These are phyloP conservation scores for Fonsecaea pugnacius DNA, from an alignment of 2,329 filamentous ascomycete species.

Conservation along the genomic window DNA sequence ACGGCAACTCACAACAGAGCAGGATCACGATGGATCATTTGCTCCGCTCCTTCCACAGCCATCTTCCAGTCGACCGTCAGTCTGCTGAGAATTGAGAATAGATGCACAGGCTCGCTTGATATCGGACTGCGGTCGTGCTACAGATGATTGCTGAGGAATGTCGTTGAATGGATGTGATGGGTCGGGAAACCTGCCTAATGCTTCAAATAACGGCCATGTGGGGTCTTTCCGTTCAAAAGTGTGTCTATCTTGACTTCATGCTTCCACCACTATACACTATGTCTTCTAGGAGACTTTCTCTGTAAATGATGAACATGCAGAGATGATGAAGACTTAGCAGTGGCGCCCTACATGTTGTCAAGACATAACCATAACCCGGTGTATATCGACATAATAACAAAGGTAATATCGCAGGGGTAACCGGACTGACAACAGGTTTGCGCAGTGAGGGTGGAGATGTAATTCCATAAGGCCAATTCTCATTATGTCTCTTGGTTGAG, in stretches of 20 bases:
- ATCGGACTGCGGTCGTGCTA: neutral
- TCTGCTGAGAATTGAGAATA: neutral
- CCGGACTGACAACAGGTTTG: neutral
- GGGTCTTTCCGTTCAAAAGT: neutral
- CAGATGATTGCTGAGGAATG: neutral
- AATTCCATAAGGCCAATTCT: neutral
- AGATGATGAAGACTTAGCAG: neutral
- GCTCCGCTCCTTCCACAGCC: conserved; percentile 77
- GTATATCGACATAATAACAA: neutral
- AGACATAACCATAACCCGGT: neutral
- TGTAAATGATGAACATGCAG: neutral
- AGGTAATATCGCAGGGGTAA: neutral
- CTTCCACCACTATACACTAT: neutral
- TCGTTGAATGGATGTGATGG: neutral
- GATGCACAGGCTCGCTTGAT: neutral
- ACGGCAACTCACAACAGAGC: conserved; percentile 79
- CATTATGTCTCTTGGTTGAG: neutral
- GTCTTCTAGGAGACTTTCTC: neutral
- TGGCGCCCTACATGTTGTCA: neutral
- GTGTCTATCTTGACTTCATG: neutral
- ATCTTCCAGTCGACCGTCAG: conserved; percentile 54
- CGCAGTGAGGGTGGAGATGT: neutral
- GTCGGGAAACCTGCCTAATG: neutral
- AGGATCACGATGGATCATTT: conserved; percentile 98
- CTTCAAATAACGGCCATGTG: neutral